Conservation (phyloP, 208 protist species). For the Vickermania spadyakhi region DNA sequence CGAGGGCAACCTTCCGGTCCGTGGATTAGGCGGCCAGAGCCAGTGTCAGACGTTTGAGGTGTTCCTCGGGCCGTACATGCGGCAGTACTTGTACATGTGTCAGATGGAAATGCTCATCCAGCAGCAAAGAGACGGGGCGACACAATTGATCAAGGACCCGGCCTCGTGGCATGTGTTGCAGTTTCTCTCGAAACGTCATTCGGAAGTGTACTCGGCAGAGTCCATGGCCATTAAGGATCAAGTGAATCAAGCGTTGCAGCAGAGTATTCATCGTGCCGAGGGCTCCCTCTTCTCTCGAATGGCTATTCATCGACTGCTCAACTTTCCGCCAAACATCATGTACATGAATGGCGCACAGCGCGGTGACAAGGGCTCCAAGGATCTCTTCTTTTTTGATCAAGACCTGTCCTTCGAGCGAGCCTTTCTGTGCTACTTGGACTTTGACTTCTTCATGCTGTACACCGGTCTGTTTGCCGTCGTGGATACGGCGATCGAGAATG, state of each 20-base stretch:
- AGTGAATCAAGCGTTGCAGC: conserved; percentile 66
- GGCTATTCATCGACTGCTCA: conserved; percentile 48
- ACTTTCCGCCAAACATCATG: conserved; percentile 70
- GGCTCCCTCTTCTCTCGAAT: conserved; percentile 59
- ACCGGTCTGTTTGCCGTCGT: conserved; percentile 56
- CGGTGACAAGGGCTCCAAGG: conserved; percentile 48
- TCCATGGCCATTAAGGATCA: conserved; percentile 61
- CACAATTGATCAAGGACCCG: conserved; percentile 11
- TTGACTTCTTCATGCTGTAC: conserved; percentile 68
- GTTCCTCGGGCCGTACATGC: conserved; percentile 52
- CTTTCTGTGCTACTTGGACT: conserved; percentile 64
- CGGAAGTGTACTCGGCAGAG: conserved; percentile 33
- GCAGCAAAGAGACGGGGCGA: conserved; percentile 20
- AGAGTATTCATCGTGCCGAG: conserved; percentile 53
- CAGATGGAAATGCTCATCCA: conserved; percentile 55
- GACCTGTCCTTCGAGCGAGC: conserved; percentile 40
- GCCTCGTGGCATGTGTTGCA: conserved; percentile 51
- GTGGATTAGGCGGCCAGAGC: conserved; percentile 68
- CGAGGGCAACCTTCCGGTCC: conserved; percentile 73
- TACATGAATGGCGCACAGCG: conserved; percentile 76
- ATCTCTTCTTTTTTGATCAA: conserved; percentile 82
- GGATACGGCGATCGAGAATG: conserved; percentile 52
- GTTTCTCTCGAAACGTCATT: conserved; percentile 35
- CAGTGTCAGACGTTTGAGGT: conserved; percentile 82
- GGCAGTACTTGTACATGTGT: conserved; percentile 78